Conservation (phyloP, 140 eudicot genomes). For the Erigeron philadelphicus region DNA sequence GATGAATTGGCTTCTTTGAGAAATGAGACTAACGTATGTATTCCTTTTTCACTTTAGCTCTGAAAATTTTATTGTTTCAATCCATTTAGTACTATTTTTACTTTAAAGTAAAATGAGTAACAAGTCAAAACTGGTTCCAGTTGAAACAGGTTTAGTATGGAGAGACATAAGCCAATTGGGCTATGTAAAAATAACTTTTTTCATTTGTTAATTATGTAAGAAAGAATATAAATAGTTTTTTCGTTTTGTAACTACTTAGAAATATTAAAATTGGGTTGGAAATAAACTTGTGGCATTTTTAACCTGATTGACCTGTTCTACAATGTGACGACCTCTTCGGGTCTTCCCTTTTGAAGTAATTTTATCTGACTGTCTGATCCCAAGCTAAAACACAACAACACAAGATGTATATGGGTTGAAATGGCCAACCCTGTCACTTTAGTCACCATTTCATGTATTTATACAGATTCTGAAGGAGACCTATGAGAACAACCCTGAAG, state of each 20-base stretch:
- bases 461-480: constrained; percentile 70
- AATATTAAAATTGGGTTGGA: no score
- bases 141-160: neutral
- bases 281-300: no score
- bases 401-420: neutral
- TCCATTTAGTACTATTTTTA: neutral
- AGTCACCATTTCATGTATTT: neutral
- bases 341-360: no score
- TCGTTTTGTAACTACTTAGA: neutral
- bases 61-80: constrained; percentile 8
- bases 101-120: neutral
- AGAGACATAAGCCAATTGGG: no score
- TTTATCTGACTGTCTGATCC: no score
- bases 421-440: neutral
- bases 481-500: constrained; percentile 77
- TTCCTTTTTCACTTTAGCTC: neutral
- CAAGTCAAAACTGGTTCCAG: neutral
- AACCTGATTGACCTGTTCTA: no score
- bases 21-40: constrained; percentile 68
- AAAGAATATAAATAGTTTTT: no score
- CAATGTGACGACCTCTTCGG: no score
- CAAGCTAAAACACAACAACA: no score
- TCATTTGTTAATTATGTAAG: no score
- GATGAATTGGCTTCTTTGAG: constrained; percentile 58
- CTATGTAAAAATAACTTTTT: neutral